Percentiles rank a stretch among this genome's conserved stretches.
Evolutionary conservation across 805 yeast species (phyloP).

Genomic region (Lipomyces yamadae): DNA sequence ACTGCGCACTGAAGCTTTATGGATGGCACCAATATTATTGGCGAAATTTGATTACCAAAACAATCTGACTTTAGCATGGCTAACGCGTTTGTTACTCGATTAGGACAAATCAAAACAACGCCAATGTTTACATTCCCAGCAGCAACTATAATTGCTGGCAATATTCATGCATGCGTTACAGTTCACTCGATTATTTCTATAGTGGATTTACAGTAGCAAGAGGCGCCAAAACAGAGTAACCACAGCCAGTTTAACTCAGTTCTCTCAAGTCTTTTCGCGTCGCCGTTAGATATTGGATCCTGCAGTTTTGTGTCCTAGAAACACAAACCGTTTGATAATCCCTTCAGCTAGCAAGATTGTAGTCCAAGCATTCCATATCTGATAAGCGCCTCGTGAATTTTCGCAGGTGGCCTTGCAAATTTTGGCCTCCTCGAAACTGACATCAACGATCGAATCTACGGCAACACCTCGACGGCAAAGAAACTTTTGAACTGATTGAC

Average conservation of each 20-base stretch:
- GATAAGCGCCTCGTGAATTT: neutral
- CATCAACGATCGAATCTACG: neutral
- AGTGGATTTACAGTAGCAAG: neutral
- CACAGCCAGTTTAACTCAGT: neutral
- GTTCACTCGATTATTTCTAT: neutral
- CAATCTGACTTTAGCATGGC: neutral
- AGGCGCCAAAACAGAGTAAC: neutral
- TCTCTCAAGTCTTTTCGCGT: neutral
- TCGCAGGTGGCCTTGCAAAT: constrained; percentile 9
- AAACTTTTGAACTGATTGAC: neutral
- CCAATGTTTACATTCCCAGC: too few species aligned
- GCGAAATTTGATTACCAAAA: neutral
- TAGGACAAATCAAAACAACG: neutral
- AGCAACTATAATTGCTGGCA: neutral
- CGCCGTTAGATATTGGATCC: neutral
- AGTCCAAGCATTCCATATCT: constrained; percentile 12
- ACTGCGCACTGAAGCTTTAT: neutral
- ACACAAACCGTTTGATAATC: neutral
- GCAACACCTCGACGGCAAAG: neutral
- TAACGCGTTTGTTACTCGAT: neutral
- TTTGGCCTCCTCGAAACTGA: constrained; percentile 12
- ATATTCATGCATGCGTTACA: too few species aligned
- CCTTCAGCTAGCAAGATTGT: constrained; percentile 8
- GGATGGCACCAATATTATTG: neutral
- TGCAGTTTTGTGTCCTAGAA: constrained; percentile 4